A percentile compares a stretch with the other conserved stretches of the same genome.
phyloP scores from a whole-genome alignment of 805 yeast genomes.

The Pichia exigua region DNA sequence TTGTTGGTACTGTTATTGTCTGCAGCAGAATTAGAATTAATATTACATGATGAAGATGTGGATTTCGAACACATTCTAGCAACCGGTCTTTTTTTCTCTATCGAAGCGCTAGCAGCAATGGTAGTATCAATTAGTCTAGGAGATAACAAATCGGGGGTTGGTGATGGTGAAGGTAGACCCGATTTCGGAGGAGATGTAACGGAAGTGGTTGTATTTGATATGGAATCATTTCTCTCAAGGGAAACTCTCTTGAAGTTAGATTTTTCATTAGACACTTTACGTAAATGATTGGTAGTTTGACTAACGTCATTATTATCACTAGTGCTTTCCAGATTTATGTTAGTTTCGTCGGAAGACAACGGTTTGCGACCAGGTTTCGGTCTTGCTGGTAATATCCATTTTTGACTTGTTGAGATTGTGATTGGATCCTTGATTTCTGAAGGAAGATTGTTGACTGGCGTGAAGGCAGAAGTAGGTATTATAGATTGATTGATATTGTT shows the following conservation, averaged over 20 bases:
- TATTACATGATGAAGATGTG: neutral
- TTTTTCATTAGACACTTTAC: slow-evolving; percentile 4
- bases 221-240: slow-evolving; percentile 1
- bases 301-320: too few species aligned
- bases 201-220: neutral
- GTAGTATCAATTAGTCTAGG: neutral
- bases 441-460: slow-evolving; percentile 8
- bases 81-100: neutral
- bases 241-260: neutral
- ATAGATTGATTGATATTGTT: neutral
- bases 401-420: slow-evolving; percentile 13
- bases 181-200: neutral
- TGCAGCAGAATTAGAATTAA: neutral
- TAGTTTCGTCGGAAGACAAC: slow-evolving; percentile 43
- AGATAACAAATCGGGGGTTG: slow-evolving; percentile 7
- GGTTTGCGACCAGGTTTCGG: slow-evolving; percentile 27
- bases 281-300: slow-evolving; percentile 27
- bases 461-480: slow-evolving; percentile 7
- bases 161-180: slow-evolving; percentile 6
- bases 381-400: slow-evolving; percentile 50
- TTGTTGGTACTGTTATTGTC: too few species aligned
- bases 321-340: slow-evolving; percentile 51
- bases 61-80: neutral
- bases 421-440: slow-evolving; percentile 2
- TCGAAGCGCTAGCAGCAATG: neutral